Base-by-base conservation (phyloP, 1,284 basidiomycete species). In the Ustilago cynodontis region DNA sequence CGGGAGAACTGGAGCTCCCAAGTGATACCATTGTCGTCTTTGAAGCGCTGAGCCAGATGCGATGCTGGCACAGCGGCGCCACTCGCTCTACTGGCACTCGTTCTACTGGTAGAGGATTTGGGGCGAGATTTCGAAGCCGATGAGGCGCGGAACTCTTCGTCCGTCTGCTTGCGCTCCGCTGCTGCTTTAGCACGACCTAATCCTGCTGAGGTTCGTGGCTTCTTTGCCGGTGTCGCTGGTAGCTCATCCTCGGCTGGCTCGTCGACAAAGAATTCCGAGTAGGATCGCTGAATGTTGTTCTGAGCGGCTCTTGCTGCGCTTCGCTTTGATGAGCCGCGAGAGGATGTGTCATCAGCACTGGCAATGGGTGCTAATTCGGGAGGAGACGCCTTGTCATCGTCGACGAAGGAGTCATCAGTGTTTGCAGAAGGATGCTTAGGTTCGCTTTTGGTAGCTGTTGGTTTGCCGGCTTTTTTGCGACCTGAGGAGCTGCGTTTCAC, bases 291-390 rank as follows among this genome's bases (percentile, higher is more conserved):
- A 7, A 71, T 71, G 47, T 20, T 66, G 31, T 53, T 59, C 35
- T 71, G 59, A 18, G 70, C 70, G 4, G 64, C 70, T 22, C 55
- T 55, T 13, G 70, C 64, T 24, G 70, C 70, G 20, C 57, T 66
- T 16, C 70, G 65, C 28, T 71, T 71, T 6, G 63, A 65, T 7
- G 58, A 45, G 45, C 43, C 39, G 31, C 64, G 55, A 3, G 61
- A 16, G 4, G 45, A 45, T 37, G 64, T 28, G 2, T 22, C 22
- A 14, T n/a, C n/a, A n/a, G n/a, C n/a, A n/a, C 47, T 14, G 16
- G 53, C n/a, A 26, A n/a, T 22, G 13, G 43, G 24, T 16, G 31
- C 16, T 39, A 35, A 26, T 13, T 58, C n/a, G 16, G 28, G 11
- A 16, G 33, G 13, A 8, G 43, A 2, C 6, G 13, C 11, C 28